Evolutionary conservation across 2,329 filamentous ascomycete genomes (phyloP), one percentile per base, ranked within the genome.

Genomic region (Claviceps sp.): DNA sequence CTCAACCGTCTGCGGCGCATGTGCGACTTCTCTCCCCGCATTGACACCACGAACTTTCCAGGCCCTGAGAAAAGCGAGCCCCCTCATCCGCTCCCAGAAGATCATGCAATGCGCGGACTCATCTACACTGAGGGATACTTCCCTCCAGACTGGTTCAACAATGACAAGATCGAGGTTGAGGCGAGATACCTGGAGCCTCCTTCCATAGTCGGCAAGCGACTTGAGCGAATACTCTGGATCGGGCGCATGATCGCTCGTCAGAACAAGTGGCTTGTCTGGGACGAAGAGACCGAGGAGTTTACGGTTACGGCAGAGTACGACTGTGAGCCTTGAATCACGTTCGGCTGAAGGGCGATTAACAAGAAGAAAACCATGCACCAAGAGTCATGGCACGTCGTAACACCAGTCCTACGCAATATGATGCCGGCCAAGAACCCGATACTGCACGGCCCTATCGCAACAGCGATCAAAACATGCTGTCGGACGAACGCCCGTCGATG

Each of bases 41-140:
- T 80, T 54, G 66, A 68, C 37, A 68, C 60, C 34, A 63, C 61
- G 1, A 60, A 65, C 0, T 81, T 85, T 52, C 77, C 78, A 0
- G 61, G 66, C 1, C 68, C 69, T 2, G 70, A 70, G 2, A 69
- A 68, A 41, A 65, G 70, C 34, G 65, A 66, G 1, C 62, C 71
- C 0, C 71, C 71, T 1, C 69, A 74, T 1, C 83, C 84, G 0
- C 62, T 89, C 0, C 82, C 83, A 0, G 85, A 89, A 48, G 85
- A 89, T 55, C 87, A 80, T 56, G 73, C 77, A 0, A 73, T 87
- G 52, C 73, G 82, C 1, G 85, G 85, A 0, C 67, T 86, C 1
- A 62, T 81, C 1, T 87, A 80, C 70, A 70, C 74, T 0, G 72
- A 80, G 2, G 69, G 71, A 11, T 83, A 83, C 52, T 82, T 78